phyloP scores from a whole-genome alignment of 306 rosid species.

The Prunus fruticosa region DNA sequence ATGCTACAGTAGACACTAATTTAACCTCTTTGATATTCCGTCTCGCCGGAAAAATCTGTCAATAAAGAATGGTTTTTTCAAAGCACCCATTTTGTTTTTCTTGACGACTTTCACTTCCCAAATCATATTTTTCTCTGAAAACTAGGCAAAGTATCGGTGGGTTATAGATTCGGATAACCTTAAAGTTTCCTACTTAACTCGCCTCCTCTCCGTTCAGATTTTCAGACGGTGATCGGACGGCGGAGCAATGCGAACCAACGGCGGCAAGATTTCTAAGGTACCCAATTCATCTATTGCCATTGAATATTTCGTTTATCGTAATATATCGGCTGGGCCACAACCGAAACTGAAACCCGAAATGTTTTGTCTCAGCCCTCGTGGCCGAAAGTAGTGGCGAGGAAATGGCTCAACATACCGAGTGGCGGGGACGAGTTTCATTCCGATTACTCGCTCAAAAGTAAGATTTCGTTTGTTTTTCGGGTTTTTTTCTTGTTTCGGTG shows the following conservation, averaged over 20 bases:
- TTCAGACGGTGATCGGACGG: slow-evolving; percentile 25
- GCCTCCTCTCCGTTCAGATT: slow-evolving; percentile 10
- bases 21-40: background rate
- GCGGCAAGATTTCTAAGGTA: slow-evolving; percentile 60
- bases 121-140: background rate
- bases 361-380: slow-evolving; percentile 47
- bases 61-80: background rate
- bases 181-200: background rate
- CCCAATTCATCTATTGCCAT: background rate
- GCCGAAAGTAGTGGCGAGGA: slow-evolving; percentile 52
- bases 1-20: slow-evolving; percentile 29
- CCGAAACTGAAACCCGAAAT: background rate
- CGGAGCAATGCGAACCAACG: slow-evolving; percentile 58
- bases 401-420: slow-evolving; percentile 65
- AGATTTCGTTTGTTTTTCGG: background rate
- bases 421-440: slow-evolving; percentile 44
- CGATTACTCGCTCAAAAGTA: slow-evolving; percentile 44
- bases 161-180: slow-evolving; percentile 30
- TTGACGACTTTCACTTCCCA: slow-evolving; percentile 4
- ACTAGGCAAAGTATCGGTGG: background rate
- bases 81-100: slow-evolving; percentile 10
- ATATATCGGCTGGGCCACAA: background rate
- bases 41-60: background rate
- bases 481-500: background rate
- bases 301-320: background rate